Base-by-base conservation (phyloP, 2,329 filamentous ascomycete species). In the Penicillium sp. region DNA sequence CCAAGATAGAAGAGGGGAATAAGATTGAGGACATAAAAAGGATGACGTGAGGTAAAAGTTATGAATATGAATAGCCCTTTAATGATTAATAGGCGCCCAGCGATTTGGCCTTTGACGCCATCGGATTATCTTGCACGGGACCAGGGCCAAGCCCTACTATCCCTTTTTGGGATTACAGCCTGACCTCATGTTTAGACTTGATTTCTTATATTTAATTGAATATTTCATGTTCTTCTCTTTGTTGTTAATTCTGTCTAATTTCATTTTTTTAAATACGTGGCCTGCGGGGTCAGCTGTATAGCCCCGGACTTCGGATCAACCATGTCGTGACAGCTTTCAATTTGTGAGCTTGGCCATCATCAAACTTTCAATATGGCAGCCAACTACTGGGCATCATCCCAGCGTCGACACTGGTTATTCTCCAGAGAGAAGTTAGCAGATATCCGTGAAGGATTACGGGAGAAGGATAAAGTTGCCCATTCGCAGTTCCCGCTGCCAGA, bases 341-440 rank as follows among this genome's bases (percentile, higher is more conserved):
- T 25, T 42, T 50, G 47, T 10, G 48, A 44, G 55, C 43, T 30
- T 51, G 35, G 40, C 44, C 44, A 44, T 42, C 22, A 52, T 42
- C 49, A 37, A 46, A 42, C 28, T 26, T 47, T 43, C 45, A 50
- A 28, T 30, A 97, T 97, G 93, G 90, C 93, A 33, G 90, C 92
- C 70, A 97, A 93, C 76, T 99, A 93, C 78, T 99, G 92, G 92
- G 88, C 91, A 61, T 97, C 94, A 53, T 94, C 91, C 26, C 94
- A 99, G 77, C 85, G 88, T 65, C 88, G 86, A 64, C 85, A 89
- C 78, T 99, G 94, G 94, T 88, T 90, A 54, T 96, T 96, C 75
- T 88, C 90, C 44, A 88, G 90, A 68, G 86, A 91, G 59, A 86
- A 92, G 71, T 82, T 99, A 50, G 84, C 85, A 14, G 82, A 88